Evolutionary conservation across 2,329 filamentous ascomycete genomes (phyloP).

Genomic region (Penicillium sp.): DNA sequence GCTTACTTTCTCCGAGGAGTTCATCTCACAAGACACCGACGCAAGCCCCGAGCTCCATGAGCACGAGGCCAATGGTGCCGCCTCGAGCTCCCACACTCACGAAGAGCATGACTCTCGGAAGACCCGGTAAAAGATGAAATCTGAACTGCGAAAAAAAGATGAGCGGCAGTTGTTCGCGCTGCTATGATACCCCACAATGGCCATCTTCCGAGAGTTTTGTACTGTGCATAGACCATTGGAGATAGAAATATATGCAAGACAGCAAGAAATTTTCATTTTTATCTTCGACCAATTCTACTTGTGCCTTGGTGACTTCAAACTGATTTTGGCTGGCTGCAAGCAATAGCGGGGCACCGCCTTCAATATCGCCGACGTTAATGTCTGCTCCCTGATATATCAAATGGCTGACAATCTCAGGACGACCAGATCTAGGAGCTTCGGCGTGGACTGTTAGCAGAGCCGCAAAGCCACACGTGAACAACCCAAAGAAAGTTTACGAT

Average conservation of each 20-base stretch:
- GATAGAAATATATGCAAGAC: constrained; percentile 9
- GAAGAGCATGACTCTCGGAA: constrained; percentile 21
- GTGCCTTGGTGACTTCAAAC: too few species aligned
- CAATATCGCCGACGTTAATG: too few species aligned
- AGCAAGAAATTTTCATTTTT: not conserved
- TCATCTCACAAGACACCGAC: constrained; percentile 62
- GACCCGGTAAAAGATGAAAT: constrained; percentile 17
- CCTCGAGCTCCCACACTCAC: constrained; percentile 23
- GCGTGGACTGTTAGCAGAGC: not conserved
- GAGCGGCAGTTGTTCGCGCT: constrained; percentile 8
- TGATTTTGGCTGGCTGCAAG: too few species aligned
- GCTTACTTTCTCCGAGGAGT: constrained; percentile 71
- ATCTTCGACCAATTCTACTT: not conserved
- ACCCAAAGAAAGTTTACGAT: not conserved
- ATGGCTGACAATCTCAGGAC: too few species aligned
- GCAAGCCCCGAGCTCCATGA: constrained; percentile 58
- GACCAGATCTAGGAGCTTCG: too few species aligned
- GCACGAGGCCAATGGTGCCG: constrained; percentile 32
- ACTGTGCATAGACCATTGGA: constrained; percentile 16
- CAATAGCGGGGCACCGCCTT: too few species aligned
- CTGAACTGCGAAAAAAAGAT: not conserved
- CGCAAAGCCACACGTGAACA: not conserved
- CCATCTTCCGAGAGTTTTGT: constrained; percentile 9
- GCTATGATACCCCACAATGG: constrained; percentile 18
- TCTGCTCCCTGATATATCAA: too few species aligned